Percentiles rank a stretch among this genome's conserved stretches.
Evolutionary conservation across 2,329 filamentous ascomycete genomes (phyloP).

Genomic region (Penicillium thymicola): DNA sequence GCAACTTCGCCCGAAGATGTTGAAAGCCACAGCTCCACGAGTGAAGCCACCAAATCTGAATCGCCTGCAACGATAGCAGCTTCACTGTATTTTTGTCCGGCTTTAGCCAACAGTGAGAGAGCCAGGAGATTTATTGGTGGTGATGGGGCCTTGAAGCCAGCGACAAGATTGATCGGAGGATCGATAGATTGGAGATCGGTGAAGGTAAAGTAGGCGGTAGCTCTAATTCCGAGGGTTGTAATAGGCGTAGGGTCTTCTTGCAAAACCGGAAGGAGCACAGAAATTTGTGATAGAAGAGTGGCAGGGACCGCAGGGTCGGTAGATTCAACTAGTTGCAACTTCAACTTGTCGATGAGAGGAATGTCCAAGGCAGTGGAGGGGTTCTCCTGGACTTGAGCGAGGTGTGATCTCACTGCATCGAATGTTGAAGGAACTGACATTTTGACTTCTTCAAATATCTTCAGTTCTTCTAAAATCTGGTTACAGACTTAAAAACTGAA

Average conservation of each 20-base stretch:
- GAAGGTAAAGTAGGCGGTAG: slow-evolving; percentile 50
- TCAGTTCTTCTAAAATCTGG: neutral
- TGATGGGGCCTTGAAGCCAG: slow-evolving; percentile 51
- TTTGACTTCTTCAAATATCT: neutral
- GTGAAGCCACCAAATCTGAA: slow-evolving; percentile 51
- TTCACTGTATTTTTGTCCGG: slow-evolving; percentile 50
- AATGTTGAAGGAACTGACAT: slow-evolving; percentile 39
- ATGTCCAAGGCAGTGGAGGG: slow-evolving; percentile 47
- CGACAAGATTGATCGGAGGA: slow-evolving; percentile 52
- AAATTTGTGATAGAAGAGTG: slow-evolving; percentile 46
- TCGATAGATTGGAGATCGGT: slow-evolving; percentile 48
- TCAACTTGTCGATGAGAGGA: slow-evolving; percentile 50
- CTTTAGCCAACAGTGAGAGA: slow-evolving; percentile 56
- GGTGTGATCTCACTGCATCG: slow-evolving; percentile 39
- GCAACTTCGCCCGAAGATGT: slow-evolving; percentile 55
- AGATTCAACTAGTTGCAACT: slow-evolving; percentile 41
- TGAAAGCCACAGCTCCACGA: slow-evolving; percentile 59
- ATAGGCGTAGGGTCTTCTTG: slow-evolving; percentile 58
- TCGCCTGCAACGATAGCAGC: slow-evolving; percentile 58
- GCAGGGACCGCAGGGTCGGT: slow-evolving; percentile 38
- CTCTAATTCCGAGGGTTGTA: slow-evolving; percentile 51
- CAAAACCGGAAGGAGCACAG: slow-evolving; percentile 50
- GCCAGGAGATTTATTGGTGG: slow-evolving; percentile 56
- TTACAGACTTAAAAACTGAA: neutral
- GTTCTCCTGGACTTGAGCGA: slow-evolving; percentile 45